phyloP scores from a whole-genome alignment of 352 stramenopile species.

The Pythium apleroticum region DNA sequence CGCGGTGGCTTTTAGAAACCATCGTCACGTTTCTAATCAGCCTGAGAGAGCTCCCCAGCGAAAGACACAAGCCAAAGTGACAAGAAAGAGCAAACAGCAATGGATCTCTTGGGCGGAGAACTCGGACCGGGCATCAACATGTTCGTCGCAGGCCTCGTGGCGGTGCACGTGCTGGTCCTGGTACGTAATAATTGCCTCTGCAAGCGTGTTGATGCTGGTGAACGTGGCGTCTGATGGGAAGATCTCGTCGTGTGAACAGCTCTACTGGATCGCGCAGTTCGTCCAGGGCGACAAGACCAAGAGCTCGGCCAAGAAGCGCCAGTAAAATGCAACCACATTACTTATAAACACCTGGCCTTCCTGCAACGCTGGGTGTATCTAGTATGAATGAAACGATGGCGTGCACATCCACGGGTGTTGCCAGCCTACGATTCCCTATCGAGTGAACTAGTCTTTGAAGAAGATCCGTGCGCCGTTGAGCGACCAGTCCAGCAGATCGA shows the following conservation, averaged over 20 bases:
- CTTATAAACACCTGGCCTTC: not conserved
- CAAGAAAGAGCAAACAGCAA: not conserved
- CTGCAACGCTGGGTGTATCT: not conserved
- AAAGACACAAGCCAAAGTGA: conserved; percentile 4
- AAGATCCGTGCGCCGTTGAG: conserved; percentile 91
- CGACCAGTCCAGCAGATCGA: conserved; percentile 90
- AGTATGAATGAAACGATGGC: not conserved
- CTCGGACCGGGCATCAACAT: conserved; percentile 50
- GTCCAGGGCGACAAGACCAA: conserved; percentile 49
- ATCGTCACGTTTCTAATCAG: conserved; percentile 5
- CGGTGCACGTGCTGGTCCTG: conserved; percentile 69
- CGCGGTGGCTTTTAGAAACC: conserved; percentile 21
- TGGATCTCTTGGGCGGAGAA: conserved; percentile 31
- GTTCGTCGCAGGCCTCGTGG: conserved; percentile 66
- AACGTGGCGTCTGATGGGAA: not conserved
- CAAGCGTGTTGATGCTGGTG: not conserved
- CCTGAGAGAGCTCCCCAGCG: not conserved
- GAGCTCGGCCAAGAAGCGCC: conserved; percentile 53
- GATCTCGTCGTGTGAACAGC: conserved; percentile 22
- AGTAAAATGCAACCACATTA: conserved; percentile 32
- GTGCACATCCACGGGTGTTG: not conserved
- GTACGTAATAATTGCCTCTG: conserved; percentile 28
- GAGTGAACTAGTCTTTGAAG: conserved; percentile 78
- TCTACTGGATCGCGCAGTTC: conserved; percentile 72
- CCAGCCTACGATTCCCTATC: not conserved